These are phyloP conservation scores for Volutella citrinella DNA, from an alignment of 2,329 filamentous ascomycete species.

Conservation along the genomic window DNA sequence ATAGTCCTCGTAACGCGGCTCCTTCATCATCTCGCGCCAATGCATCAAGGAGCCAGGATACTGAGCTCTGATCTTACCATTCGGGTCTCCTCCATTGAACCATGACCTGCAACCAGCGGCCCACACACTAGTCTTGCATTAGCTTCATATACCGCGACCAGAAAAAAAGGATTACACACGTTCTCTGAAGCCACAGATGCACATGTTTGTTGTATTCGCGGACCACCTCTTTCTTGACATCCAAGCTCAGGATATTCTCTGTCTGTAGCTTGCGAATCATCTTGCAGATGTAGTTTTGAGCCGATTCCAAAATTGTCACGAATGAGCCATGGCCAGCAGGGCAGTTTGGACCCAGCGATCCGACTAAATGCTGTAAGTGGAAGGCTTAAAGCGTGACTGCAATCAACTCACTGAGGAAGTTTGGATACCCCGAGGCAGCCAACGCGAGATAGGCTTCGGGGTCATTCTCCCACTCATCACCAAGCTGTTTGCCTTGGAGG, in stretches of 20 bases:
- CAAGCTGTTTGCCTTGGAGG: constrained; percentile 11
- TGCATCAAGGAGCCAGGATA: constrained; percentile 9
- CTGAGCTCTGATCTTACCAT: constrained; percentile 7
- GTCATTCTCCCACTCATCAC: constrained; percentile 21
- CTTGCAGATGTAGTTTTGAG: constrained; percentile 9
- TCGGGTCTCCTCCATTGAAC: constrained; percentile 7
- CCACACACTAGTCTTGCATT: constrained; percentile 4
- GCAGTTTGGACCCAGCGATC: constrained; percentile 5
- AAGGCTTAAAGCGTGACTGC: neutral
- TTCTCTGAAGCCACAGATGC: constrained; percentile 6
- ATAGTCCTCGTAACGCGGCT: constrained; percentile 4
- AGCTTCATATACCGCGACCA: neutral
- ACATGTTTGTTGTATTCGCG: constrained; percentile 9
- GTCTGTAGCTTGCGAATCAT: constrained; percentile 11
- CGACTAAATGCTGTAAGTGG: neutral
- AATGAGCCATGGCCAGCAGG: constrained; percentile 9
- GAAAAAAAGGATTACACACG: neutral
- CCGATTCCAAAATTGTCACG: constrained; percentile 6
- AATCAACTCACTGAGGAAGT: constrained; percentile 13
- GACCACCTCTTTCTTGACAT: constrained; percentile 3
- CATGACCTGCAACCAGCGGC: constrained; percentile 6
- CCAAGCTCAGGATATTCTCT: constrained; percentile 7
- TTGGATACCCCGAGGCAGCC: constrained; percentile 25
- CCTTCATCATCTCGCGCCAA: constrained; percentile 8
- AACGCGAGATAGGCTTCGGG: constrained; percentile 26